Evolutionary conservation across 768 basidiomycete species (phyloP).

Genomic region (Naematelia encephala): DNA sequence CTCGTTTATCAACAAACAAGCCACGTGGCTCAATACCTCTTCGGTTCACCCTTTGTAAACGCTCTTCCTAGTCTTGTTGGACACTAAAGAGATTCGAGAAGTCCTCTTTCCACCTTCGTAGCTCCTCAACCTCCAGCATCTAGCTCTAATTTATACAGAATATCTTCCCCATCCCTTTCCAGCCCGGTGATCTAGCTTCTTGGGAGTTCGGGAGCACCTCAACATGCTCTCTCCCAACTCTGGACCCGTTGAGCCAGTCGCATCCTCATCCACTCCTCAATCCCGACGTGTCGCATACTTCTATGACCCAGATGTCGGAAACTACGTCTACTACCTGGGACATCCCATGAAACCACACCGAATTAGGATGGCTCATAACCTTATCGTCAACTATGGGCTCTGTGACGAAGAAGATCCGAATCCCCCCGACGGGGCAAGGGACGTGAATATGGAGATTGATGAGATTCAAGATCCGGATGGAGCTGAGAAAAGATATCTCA

Average conservation of each 20-base stretch:
- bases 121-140: too few relatives aligned
- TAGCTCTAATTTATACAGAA: too few relatives aligned
- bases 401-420: conserved; percentile 59
- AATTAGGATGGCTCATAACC: conserved; percentile 87
- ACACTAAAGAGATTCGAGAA: too few relatives aligned
- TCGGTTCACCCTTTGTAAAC: not conserved
- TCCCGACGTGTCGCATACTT: conserved; percentile 37
- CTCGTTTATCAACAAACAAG: not conserved
- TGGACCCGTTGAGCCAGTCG: conserved; percentile 4
- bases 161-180: too few relatives aligned
- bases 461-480: conserved; percentile 1
- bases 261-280: conserved; percentile 11
- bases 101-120: too few relatives aligned
- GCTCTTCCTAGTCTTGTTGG: too few relatives aligned
- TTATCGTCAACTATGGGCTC: conserved; percentile 87
- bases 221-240: not conserved
- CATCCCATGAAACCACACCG: conserved; percentile 97
- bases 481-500: not conserved
- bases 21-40: not conserved
- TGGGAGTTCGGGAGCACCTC: not conserved
- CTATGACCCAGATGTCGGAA: conserved; percentile 55
- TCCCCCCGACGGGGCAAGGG: conserved; percentile 15
- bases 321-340: conserved; percentile 76
- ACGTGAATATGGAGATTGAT: conserved; percentile 19
- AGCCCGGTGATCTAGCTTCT: too few relatives aligned